These are phyloP conservation scores for Ogataea corticis DNA, from an alignment of 805 yeast genomes.

Conservation along the genomic window DNA sequence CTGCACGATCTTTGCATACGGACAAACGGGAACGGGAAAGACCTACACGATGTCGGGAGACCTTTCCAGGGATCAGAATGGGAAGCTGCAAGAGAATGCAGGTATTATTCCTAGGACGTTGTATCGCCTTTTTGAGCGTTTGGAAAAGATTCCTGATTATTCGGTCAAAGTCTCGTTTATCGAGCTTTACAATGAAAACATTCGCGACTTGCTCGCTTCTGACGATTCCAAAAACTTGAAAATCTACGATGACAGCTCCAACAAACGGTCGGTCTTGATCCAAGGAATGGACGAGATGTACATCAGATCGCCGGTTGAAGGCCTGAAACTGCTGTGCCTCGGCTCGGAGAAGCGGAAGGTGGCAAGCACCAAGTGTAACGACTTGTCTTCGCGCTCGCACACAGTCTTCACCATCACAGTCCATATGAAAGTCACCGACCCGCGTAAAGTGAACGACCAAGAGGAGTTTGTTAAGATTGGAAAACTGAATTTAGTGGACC, in stretches of 20 bases:
- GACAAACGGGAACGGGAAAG: constrained; percentile 64
- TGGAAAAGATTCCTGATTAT: constrained; percentile 52
- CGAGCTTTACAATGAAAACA: constrained; percentile 85
- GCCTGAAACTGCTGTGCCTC: constrained; percentile 48
- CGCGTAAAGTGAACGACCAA: constrained; percentile 38
- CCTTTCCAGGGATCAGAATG: constrained; percentile 38
- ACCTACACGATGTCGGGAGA: constrained; percentile 65
- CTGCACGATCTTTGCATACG: constrained; percentile 58
- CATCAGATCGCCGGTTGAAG: constrained; percentile 51
- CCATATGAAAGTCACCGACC: constrained; percentile 50
- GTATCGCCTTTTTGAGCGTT: constrained; percentile 51
- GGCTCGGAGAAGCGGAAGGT: constrained; percentile 70
- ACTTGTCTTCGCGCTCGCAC: constrained; percentile 76
- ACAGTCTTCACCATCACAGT: constrained; percentile 73
- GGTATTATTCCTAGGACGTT: constrained; percentile 67
- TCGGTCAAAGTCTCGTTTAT: constrained; percentile 76
- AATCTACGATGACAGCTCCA: constrained; percentile 50
- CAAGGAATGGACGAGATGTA: constrained; percentile 59
- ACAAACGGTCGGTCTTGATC: constrained; percentile 46
- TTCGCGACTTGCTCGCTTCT: constrained; percentile 62
- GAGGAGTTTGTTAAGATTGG: constrained; percentile 56
- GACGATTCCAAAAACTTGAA: constrained; percentile 50
- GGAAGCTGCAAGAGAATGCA: constrained; percentile 45
- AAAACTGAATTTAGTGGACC: constrained; percentile 79
- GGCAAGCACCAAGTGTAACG: constrained; percentile 78